Conservation (phyloP, 106 monocot genomes). For the Xerophyta viscosa region DNA sequence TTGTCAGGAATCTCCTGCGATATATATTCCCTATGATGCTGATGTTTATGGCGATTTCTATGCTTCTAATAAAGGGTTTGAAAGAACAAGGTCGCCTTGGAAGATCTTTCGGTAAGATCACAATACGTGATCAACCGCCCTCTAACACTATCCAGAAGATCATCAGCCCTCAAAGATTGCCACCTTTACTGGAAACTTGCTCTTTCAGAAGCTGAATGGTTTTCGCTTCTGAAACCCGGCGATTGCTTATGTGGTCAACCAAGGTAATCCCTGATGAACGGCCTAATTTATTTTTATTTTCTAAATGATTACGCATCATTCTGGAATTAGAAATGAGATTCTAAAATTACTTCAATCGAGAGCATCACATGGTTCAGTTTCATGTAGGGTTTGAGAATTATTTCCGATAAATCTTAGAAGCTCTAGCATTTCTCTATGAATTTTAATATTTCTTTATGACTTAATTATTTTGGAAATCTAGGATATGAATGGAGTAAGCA, state of each 20-base stretch:
- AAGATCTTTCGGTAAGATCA: conserved; percentile 85
- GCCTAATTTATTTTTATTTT: too few relatives aligned
- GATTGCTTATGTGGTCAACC: conserved; percentile 80
- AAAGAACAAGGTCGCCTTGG: conserved; percentile 92
- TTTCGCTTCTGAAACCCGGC: conserved; percentile 77
- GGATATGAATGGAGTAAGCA: too few relatives aligned
- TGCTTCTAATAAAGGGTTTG: conserved; percentile 74
- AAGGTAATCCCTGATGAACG: too few relatives aligned
- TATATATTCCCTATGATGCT: conserved; percentile 60
- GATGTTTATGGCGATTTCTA: conserved; percentile 33
- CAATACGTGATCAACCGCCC: conserved; percentile 88
- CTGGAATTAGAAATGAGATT: too few relatives aligned
- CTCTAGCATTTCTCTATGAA: too few relatives aligned
- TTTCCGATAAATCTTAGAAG: too few relatives aligned
- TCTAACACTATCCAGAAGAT: conserved; percentile 95
- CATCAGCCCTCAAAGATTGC: conserved; percentile 80
- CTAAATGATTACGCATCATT: too few relatives aligned
- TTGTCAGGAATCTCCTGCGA: conserved; percentile 74
- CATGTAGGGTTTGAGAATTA: too few relatives aligned
- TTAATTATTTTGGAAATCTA: too few relatives aligned
- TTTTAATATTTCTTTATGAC: too few relatives aligned
- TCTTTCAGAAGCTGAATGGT: conserved; percentile 72
- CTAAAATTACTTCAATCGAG: too few relatives aligned
- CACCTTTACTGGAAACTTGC: conserved; percentile 71
- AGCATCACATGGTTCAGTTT: too few relatives aligned